Percentiles rank a stretch among this genome's conserved stretches.
Conservation (phyloP, 2,329 filamentous ascomycete genomes). For the Neonectria ditissima region DNA sequence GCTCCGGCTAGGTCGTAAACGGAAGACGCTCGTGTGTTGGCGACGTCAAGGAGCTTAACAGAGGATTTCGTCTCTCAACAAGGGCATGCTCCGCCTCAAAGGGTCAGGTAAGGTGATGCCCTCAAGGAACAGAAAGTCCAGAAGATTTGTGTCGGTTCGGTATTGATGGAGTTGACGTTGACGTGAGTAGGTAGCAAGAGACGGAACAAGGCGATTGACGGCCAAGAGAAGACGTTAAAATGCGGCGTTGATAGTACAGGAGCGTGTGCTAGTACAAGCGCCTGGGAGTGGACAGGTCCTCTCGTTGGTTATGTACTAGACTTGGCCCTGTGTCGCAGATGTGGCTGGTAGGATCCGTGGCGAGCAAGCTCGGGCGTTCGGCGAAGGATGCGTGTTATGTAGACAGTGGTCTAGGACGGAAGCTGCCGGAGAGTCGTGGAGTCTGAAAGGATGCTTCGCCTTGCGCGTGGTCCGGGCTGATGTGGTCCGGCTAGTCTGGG, state of each 20-base stretch:
- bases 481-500: slow-evolving; percentile 23
- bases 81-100: slow-evolving; percentile 20
- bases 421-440: slow-evolving; percentile 33
- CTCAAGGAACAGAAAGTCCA: not conserved
- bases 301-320: not conserved
- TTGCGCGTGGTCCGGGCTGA: slow-evolving; percentile 26
- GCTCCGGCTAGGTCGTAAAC: not conserved
- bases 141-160: not conserved
- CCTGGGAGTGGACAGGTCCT: not conserved
- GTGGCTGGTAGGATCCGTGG: not conserved
- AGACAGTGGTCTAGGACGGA: slow-evolving; percentile 3
- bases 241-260: not conserved
- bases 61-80: slow-evolving; percentile 4
- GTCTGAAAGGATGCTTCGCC: slow-evolving; percentile 22
- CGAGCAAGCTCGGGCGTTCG: not conserved
- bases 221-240: not conserved
- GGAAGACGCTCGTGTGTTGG: slow-evolving; percentile 6
- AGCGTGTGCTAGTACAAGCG: not conserved
- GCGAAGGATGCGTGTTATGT: not conserved
- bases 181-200: not conserved
- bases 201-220: not conserved
- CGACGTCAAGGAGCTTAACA: not conserved
- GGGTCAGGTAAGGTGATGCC: not conserved
- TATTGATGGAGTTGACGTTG: not conserved
- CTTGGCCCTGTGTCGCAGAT: not conserved